A percentile compares a stretch with the other conserved stretches of the same genome.
Evolutionary conservation across 176 grass and related monocot genomes (phyloP).

Genomic region (Guadua angustifolia): DNA sequence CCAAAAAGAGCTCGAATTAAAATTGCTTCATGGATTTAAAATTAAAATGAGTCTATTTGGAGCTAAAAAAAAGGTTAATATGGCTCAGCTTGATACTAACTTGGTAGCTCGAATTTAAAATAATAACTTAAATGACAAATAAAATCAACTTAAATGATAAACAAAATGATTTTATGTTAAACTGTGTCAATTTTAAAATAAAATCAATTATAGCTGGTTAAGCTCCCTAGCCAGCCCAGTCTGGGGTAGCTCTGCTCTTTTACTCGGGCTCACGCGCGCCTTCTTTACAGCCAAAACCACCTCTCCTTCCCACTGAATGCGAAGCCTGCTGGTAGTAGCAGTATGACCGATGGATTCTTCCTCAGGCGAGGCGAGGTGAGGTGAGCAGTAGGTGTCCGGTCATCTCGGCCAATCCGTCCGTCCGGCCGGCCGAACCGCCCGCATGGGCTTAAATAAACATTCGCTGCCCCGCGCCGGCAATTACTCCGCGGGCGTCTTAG

Average conservation of each 20-base stretch:
- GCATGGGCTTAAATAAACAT: slow-evolving; percentile 51
- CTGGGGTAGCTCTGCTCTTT: slow-evolving; percentile 46
- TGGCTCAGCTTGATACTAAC: too few relatives aligned
- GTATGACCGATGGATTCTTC: background rate
- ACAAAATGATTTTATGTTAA: too few relatives aligned
- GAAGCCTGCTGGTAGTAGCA: background rate
- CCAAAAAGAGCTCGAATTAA: too few relatives aligned
- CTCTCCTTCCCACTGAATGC: slow-evolving; percentile 26
- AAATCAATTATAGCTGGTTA: too few relatives aligned
- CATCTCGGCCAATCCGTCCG: slow-evolving; percentile 29
- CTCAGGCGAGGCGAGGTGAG: background rate
- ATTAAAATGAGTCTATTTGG: too few relatives aligned
- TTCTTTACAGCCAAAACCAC: slow-evolving; percentile 34
- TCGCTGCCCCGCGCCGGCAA: slow-evolving; percentile 42
- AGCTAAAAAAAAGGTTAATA: too few relatives aligned
- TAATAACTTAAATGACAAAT: too few relatives aligned
- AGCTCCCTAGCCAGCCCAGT: background rate
- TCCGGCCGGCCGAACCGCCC: slow-evolving; percentile 29
- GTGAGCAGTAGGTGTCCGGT: slow-evolving; percentile 37
- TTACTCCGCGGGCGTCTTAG: slow-evolving; percentile 57
- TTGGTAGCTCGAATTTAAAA: too few relatives aligned
- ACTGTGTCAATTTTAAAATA: too few relatives aligned
- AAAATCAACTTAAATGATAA: too few relatives aligned
- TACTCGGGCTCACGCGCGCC: slow-evolving; percentile 58
- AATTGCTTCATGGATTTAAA: too few relatives aligned